Percentiles rank a stretch among this genome's conserved stretches.
Conservation (phyloP, 2,329 filamentous ascomycete species). For the Stagonosporopsis vannaccii region DNA sequence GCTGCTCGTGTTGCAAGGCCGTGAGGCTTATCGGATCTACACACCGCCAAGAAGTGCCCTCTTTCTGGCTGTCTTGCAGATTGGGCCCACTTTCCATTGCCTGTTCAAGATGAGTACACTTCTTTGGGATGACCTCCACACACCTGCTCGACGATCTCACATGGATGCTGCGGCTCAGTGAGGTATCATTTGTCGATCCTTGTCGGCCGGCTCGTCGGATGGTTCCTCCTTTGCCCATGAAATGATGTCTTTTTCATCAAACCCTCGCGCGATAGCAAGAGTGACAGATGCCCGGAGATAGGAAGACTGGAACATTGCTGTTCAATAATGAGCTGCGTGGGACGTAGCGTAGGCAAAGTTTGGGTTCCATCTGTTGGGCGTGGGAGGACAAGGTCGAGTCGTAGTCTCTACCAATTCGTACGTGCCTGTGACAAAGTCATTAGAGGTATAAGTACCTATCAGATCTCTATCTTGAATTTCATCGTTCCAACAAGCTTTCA, state of each 20-base stretch:
- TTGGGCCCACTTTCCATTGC: slow-evolving; percentile 6
- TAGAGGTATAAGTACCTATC: background rate
- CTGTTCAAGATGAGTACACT: background rate
- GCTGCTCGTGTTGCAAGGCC: background rate
- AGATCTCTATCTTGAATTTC: background rate
- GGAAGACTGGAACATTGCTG: background rate
- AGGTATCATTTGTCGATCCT: background rate
- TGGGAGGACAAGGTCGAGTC: background rate
- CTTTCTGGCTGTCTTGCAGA: slow-evolving; percentile 1
- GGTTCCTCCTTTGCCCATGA: background rate
- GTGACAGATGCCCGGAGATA: slow-evolving; percentile 5
- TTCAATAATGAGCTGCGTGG: background rate
- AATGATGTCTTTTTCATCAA: background rate
- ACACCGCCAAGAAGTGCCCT: background rate
- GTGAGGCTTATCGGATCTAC: slow-evolving; percentile 12
- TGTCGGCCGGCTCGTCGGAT: background rate
- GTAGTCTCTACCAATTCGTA: background rate
- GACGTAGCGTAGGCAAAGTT: background rate
- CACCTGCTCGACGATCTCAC: background rate
- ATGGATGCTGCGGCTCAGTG: background rate
- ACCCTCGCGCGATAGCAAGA: background rate
- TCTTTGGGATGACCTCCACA: background rate
- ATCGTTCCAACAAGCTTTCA: background rate
- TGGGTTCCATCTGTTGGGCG: background rate
- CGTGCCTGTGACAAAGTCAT: background rate